Base-by-base conservation (phyloP, 108 stramenopile genomes). In the Cylindrotheca fusiformis region DNA sequence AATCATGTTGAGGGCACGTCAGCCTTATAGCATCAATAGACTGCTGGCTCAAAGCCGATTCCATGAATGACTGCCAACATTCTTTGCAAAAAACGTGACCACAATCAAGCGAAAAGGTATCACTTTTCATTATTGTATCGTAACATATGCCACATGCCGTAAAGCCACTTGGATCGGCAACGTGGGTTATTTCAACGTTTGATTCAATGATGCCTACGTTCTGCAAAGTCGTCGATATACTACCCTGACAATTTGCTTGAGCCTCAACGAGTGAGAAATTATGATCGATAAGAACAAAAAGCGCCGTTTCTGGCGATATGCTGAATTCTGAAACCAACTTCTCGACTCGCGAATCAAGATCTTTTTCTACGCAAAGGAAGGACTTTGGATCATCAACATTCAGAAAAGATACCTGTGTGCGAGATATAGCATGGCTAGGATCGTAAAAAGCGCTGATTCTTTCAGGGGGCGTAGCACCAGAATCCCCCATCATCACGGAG, bases 1-100 rank as follows among this genome's bases (percentile, higher is more conserved):
- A 74, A 21, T 48, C 36, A 14, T 57, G 60, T 5, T 68, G 67
- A 17, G 73, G 73, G 47, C 73, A 74, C 26, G 45, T 30, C 1
- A 52, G 12, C 29, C 60, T 25, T 27, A 68, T 32, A 48, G 2
- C 2, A 20, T 20, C 36, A 20, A 48, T 48, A 12, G 30, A 22
- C 20, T 2, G 32, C 14, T 67, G 51, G 10, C 36, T 26, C 3
- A 27, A 36, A 4, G 32, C 32, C 3, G 41, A 23, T 21, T 19
- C 46, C 18, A 68, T 19, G 36, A 67, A 74, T 2, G 44, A 45
- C n/a, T 30, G 24, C 73, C 67, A 68, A 52, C 73, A 74, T n/a
- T 31, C n/a, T 32, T 24, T 61, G 53, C 73, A 74, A 64, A 74
- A 74, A n/a, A 4, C 2, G 41, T 74, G 73, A 1, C 50, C 46